phyloP scores from a whole-genome alignment of 352 stramenopile genomes.

The Phytopythium cucurbitacearum region DNA sequence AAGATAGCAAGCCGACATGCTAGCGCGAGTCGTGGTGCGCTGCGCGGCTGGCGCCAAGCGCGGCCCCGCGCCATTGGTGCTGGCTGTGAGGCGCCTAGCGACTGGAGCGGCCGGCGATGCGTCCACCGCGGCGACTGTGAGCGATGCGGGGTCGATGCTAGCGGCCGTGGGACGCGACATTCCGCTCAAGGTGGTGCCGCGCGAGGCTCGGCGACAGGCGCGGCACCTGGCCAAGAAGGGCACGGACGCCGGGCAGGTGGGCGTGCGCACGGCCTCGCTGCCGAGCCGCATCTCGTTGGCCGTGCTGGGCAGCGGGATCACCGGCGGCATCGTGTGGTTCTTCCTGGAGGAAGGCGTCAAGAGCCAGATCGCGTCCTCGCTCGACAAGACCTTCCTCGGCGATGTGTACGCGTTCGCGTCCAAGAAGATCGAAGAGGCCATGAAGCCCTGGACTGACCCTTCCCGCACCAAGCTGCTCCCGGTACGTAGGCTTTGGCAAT shows the following conservation, averaged over 20 bases:
- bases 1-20: slow-evolving; percentile 5
- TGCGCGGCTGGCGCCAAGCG: slow-evolving; percentile 11
- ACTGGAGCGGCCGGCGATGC: slow-evolving; percentile 1
- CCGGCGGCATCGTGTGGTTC: slow-evolving; percentile 62
- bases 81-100: slow-evolving; percentile 9
- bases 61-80: slow-evolving; percentile 1
- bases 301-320: slow-evolving; percentile 57
- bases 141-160: slow-evolving; percentile 10
- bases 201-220: slow-evolving; percentile 54
- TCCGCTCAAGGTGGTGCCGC: slow-evolving; percentile 49
- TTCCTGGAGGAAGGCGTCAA: slow-evolving; percentile 68
- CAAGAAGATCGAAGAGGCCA: slow-evolving; percentile 62
- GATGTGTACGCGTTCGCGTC: slow-evolving; percentile 54
- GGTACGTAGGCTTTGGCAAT: slow-evolving; percentile 10
- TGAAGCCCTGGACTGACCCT: slow-evolving; percentile 78
- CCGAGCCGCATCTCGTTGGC: slow-evolving; percentile 69
- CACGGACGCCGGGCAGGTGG: slow-evolving; percentile 21
- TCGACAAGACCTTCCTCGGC: slow-evolving; percentile 61
- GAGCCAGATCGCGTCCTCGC: slow-evolving; percentile 26
- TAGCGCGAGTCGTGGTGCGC: slow-evolving; percentile 24
- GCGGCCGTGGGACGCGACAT: slow-evolving; percentile 50
- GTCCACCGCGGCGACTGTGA: slow-evolving; percentile 4
- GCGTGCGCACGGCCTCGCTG: slow-evolving; percentile 70
- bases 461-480: slow-evolving; percentile 77
- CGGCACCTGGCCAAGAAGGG: slow-evolving; percentile 35